Conservation (phyloP, 169 alveolate species). For the Perkinsus olseni region DNA sequence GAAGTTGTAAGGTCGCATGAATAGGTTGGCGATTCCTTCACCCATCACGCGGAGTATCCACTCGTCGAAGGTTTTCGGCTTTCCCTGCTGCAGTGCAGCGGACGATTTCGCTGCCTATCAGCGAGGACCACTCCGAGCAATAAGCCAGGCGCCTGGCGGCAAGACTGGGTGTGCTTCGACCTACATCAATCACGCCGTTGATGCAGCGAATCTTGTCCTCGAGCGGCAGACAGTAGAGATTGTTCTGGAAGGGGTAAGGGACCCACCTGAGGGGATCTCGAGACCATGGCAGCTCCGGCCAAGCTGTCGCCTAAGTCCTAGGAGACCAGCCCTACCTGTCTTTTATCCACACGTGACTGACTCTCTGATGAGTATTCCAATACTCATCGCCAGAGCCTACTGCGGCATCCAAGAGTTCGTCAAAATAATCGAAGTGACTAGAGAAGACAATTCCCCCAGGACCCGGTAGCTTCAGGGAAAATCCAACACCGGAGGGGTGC, state of each 20-base stretch:
- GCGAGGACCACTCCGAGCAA: neutral
- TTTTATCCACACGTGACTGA: neutral
- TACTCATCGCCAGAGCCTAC: neutral
- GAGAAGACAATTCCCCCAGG: neutral
- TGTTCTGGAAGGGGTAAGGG: slow-evolving; percentile 15
- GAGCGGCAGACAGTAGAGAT: neutral
- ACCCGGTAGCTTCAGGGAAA: neutral
- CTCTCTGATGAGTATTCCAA: slow-evolving; percentile 2
- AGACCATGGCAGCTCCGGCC: neutral
- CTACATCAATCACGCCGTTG: slow-evolving; percentile 4
- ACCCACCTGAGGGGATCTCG: neutral
- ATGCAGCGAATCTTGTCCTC: neutral
- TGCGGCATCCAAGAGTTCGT: slow-evolving; percentile 6
- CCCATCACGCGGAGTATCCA: slow-evolving; percentile 11
- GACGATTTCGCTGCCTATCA: neutral
- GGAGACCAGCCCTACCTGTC: neutral
- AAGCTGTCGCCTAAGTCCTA: neutral
- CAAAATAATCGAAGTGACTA: slow-evolving; percentile 10
- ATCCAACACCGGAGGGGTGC: neutral
- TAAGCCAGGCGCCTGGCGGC: neutral
- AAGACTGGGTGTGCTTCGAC: neutral
- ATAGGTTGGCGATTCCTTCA: neutral
- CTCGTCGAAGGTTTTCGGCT: slow-evolving; percentile 7
- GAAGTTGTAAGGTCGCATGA: slow-evolving; percentile 20
- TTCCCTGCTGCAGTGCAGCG: neutral